These are phyloP conservation scores for Cornus suecica DNA, from an alignment of 148 eudicot species.

Conservation along the genomic window DNA sequence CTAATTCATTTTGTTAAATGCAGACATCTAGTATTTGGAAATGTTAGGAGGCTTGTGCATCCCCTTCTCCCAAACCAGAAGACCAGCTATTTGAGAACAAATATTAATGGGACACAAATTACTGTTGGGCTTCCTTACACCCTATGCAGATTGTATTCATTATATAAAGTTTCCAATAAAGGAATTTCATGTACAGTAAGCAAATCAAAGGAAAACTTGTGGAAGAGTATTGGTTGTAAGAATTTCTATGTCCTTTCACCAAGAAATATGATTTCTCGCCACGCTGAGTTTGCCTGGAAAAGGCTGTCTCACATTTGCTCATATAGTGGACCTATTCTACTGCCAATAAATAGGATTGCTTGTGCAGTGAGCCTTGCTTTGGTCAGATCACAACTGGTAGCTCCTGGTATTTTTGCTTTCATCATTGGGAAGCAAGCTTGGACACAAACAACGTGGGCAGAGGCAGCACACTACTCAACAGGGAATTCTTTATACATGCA, in stretches of 20 bases:
- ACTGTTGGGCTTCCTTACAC: conserved; percentile 12
- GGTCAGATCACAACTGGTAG: conserved; percentile 57
- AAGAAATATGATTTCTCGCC: conserved; percentile 34
- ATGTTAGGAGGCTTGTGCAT: conserved; percentile 34
- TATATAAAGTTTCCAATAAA: conserved; percentile 26
- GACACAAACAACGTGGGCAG: conserved; percentile 38
- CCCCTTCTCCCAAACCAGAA: conserved; percentile 36
- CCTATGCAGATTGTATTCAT: conserved; percentile 27
- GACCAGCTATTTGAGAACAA: conserved; percentile 28
- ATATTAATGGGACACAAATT: conserved; percentile 16
- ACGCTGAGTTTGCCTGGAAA: conserved; percentile 64
- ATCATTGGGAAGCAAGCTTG: conserved; percentile 53
- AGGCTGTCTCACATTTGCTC: conserved; percentile 42
- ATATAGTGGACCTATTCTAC: conserved; percentile 37
- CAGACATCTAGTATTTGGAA: conserved; percentile 42
- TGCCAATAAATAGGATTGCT: conserved; percentile 53
- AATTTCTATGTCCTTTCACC: conserved; percentile 30
- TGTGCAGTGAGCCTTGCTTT: conserved; percentile 67
- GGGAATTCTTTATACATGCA: conserved; percentile 46
- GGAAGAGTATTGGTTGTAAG: conserved; percentile 21
- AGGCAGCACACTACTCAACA: conserved; percentile 48
- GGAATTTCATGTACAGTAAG: conserved; percentile 22
- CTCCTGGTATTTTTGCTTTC: conserved; percentile 65
- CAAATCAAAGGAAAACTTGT: conserved; percentile 21
- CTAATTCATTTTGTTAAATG: conserved; percentile 16